Base-by-base conservation (phyloP, 768 basidiomycete species). In the Kwoniella dendrophila region DNA sequence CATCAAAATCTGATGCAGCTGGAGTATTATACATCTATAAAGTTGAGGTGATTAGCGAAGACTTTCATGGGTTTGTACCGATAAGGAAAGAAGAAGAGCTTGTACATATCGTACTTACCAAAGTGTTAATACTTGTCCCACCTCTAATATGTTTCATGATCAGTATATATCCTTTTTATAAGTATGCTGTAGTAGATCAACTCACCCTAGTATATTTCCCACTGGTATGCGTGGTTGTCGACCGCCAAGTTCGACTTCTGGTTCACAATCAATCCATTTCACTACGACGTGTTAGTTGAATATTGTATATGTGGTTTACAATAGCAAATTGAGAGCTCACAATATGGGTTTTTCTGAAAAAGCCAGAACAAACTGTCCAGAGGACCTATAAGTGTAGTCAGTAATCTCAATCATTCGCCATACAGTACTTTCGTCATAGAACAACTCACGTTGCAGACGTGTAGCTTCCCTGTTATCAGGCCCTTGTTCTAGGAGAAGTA, bases 191-290 rank as follows among this genome's bases (percentile, higher is more conserved):
- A 18, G 8, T 18, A 8, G 36, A 38, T 38, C 36, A 38, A 26
- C 66, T 47, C 33, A 67, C 66, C 66, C 66, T 34, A 67, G 45
- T 7, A 59, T 61, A 29, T 67, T 67, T 4, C 66, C 66, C 14
- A 59, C 52, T 3, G 66, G 61, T 12, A 67, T 51, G 4, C 43
- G 44, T 14, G 60, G 54, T 27, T 33, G 33, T 22, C 66, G 62
- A 18, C 66, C 66, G 10, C 57, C 60, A 5, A 67, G 48, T 14
- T 44, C 14, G 10, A 34, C 16, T n/a, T 59, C 20, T 14, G 59
- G 59, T 18, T 53, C 49, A 33, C 61, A 50, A 29, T 50, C 30
- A 38, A 49, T 26, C 50, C 55, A 56, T 30, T 49, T 45, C 20
- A 67, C 54, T 47, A 36, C 16, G 49, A 6, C 10, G 12, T 16